Base-by-base conservation (phyloP, 73 alveolate species). In the Tetrahymena thermophila region DNA sequence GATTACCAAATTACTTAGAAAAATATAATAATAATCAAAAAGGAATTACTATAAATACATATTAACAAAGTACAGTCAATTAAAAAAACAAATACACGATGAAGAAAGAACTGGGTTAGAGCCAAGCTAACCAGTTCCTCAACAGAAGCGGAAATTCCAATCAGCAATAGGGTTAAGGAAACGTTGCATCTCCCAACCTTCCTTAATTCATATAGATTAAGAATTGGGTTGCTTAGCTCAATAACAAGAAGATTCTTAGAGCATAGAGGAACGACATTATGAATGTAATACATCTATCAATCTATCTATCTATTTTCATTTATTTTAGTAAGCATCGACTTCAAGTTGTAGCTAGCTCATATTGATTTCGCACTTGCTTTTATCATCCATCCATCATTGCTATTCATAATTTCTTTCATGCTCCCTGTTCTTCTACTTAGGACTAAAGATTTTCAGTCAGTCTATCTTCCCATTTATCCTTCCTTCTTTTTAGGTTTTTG, bases 31-130 rank as follows among this genome's bases (percentile, higher is more conserved):
- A 71, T 28, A 71, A 71, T 71, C 89, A 71, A 71, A 71, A 71
- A 71, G 89, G 89, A 71, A 71, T n/a, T 71, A 71, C 89, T 71
- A 71, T 71, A 25, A 71, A 71, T 71, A 71, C 89, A 71, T 71
- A 71, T 71, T 71, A n/a, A 28, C 23, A 71, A 71, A 71, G 89
- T 31, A 28, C 35, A n/a, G 37, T 25, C 35, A 71, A 71, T 71
- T 10, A 71, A 71, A 71, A n/a, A 71, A 71, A 71, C 42, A 23
- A n/a, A 19, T 23, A 71, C 31, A 71, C 17, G 40, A 71, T 71
- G 89, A 71, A 71, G 89, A 71, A 71, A 71, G 89, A 71, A 71
- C 89, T 71, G 89, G 89, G 89, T 71, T 71, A 71, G 89, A 71
- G 37, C 37, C 89, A 71, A 71, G 89, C 89, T 71, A 71, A 71